phyloP scores from a whole-genome alignment of 176 grass and related monocot species.

The Eremochloa ophiuroides region DNA sequence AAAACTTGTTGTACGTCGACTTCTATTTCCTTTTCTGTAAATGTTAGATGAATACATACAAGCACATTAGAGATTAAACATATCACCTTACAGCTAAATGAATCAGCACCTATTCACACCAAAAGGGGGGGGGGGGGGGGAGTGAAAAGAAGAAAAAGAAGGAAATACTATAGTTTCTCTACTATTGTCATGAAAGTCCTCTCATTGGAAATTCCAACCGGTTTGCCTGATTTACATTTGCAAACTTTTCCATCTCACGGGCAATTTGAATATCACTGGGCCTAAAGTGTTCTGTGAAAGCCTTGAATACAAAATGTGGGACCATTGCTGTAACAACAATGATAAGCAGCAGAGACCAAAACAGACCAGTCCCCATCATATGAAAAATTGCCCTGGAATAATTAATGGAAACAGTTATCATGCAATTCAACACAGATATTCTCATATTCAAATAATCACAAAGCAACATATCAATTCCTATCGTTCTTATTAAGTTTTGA shows the following conservation, averaged over 20 bases:
- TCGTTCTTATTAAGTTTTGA: not conserved
- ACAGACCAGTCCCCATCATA: slow-evolving; percentile 58
- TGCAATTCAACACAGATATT: slow-evolving; percentile 5
- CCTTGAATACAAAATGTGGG: slow-evolving; percentile 66
- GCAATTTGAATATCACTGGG: slow-evolving; percentile 74
- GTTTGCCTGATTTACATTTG: slow-evolving; percentile 32
- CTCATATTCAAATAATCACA: not conserved
- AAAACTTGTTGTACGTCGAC: not conserved
- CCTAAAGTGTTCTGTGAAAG: slow-evolving; percentile 50
- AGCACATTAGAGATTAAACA: slow-evolving; percentile 27
- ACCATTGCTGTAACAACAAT: slow-evolving; percentile 57
- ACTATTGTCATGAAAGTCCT: slow-evolving; percentile 34
- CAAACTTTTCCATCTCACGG: slow-evolving; percentile 70
- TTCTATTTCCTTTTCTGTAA: slow-evolving; percentile 40
- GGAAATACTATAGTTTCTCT: slow-evolving; percentile 19
- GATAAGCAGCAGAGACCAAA: slow-evolving; percentile 66
- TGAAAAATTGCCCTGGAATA: slow-evolving; percentile 72
- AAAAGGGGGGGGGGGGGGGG: not conserved
- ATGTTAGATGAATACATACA: slow-evolving; percentile 25
- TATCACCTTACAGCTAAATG: slow-evolving; percentile 42
- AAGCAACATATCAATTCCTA: not conserved
- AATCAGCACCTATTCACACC: slow-evolving; percentile 52
- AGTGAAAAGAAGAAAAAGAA: slow-evolving; percentile 1
- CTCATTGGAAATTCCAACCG: slow-evolving; percentile 54
- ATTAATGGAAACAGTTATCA: slow-evolving; percentile 6